Conservation (phyloP, 306 rosid genomes). For the Gastrolobium villosum region DNA sequence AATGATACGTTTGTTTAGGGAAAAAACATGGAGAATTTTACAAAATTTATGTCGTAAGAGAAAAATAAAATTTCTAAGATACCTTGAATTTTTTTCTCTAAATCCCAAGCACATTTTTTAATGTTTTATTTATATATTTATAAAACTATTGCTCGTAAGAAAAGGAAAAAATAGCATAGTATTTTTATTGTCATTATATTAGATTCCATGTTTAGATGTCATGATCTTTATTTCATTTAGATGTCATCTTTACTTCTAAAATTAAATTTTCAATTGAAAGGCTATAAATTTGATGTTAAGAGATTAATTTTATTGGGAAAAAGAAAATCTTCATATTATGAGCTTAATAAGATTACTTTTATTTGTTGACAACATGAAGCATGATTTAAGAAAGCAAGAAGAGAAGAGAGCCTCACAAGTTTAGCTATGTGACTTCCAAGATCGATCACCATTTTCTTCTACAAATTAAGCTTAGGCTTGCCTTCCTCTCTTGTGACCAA, state of each 20-base stretch:
- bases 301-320: background rate
- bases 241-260: background rate
- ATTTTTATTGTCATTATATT: too few relatives aligned
- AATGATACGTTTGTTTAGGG: too few relatives aligned
- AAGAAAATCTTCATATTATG: background rate
- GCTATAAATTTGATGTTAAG: background rate
- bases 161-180: too few relatives aligned
- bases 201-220: too few relatives aligned
- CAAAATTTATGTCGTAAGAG: too few relatives aligned
- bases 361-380: background rate
- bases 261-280: background rate
- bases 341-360: background rate
- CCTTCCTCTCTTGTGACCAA: background rate
- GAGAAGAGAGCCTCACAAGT: background rate
- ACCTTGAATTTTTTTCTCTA: too few relatives aligned
- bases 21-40: too few relatives aligned
- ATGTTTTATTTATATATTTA: too few relatives aligned
- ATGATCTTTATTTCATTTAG: too few relatives aligned
- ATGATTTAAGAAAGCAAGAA: constrained; percentile 7
- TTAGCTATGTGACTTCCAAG: background rate
- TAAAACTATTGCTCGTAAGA: too few relatives aligned
- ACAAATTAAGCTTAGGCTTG: constrained; percentile 8
- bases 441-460: background rate
- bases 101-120: too few relatives aligned
- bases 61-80: too few relatives aligned